Conservation (phyloP, 257 asterid species). For the Paulownia fortunei region DNA sequence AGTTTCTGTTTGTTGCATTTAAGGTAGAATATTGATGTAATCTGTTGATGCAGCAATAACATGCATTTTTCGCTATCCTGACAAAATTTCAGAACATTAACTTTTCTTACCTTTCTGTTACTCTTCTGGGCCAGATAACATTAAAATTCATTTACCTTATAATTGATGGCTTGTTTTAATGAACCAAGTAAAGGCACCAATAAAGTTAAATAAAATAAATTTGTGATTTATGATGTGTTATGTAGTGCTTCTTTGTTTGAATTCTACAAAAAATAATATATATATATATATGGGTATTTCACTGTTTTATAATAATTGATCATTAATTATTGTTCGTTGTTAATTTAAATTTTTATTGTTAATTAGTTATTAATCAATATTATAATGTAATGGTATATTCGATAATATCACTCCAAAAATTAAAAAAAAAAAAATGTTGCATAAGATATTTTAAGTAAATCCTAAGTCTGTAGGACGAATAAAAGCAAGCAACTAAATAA, state of each 20-base stretch:
- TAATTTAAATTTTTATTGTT: too few species aligned
- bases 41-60: constrained; percentile 15
- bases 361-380: too few species aligned
- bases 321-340: too few species aligned
- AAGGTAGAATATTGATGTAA: not conserved
- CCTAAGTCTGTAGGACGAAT: constrained; percentile 14
- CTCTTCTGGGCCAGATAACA: constrained; percentile 19
- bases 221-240: not conserved
- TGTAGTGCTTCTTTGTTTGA: not conserved
- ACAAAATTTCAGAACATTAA: constrained; percentile 28
- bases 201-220: too few species aligned
- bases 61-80: constrained; percentile 17
- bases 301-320: too few species aligned
- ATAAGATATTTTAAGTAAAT: not conserved
- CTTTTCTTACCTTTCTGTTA: constrained; percentile 26
- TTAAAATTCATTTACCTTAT: constrained; percentile 1
- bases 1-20: not conserved
- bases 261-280: too few species aligned
- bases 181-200: not conserved
- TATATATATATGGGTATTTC: too few species aligned
- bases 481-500: not conserved
- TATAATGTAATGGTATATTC: too few species aligned
- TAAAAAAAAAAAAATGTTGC: not conserved
- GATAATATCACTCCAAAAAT: too few species aligned
- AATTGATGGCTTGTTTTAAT: not conserved